Conservation (phyloP, 106 monocot species). For the Ottelia alismoides region DNA sequence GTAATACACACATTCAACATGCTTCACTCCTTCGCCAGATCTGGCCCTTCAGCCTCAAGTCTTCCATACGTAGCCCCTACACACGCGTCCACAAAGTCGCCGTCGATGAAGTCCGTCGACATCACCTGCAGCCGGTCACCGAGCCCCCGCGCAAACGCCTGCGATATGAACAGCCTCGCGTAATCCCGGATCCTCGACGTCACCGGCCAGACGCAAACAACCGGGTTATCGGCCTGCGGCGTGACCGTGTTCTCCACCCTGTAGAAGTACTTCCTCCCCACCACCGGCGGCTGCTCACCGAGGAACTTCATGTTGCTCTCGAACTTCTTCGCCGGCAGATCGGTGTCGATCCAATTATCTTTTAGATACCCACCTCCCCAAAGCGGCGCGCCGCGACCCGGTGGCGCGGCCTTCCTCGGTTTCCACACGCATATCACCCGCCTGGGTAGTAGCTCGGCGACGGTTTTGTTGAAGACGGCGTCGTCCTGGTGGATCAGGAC, state of each 20-base stretch:
- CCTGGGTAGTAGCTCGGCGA: slow-evolving; percentile 63
- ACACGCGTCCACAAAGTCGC: slow-evolving; percentile 89
- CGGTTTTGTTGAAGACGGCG: slow-evolving; percentile 39
- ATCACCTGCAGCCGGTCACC: slow-evolving; percentile 60
- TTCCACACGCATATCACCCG: slow-evolving; percentile 90
- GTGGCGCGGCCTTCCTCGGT: slow-evolving; percentile 46
- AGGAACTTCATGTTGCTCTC: slow-evolving; percentile 75
- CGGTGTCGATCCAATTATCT: slow-evolving; percentile 94
- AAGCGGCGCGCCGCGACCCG: slow-evolving; percentile 38
- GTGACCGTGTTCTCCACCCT: slow-evolving; percentile 94
- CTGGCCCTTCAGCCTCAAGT: slow-evolving; percentile 42
- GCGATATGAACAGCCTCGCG: slow-evolving; percentile 69
- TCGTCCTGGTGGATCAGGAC: slow-evolving; percentile 63
- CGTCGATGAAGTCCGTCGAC: slow-evolving; percentile 80
- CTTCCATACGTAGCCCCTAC: slow-evolving; percentile 54
- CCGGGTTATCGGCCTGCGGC: slow-evolving; percentile 76
- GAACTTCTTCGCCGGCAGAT: slow-evolving; percentile 75
- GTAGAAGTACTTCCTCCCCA: slow-evolving; percentile 58
- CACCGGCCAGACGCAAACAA: slow-evolving; percentile 66
- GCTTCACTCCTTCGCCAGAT: too few relatives aligned
- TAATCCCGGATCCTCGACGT: slow-evolving; percentile 47
- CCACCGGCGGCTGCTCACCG: slow-evolving; percentile 33
- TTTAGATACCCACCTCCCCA: too few relatives aligned
- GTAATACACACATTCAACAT: too few relatives aligned
- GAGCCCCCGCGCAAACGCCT: slow-evolving; percentile 39